phyloP scores from a whole-genome alignment of 352 stramenopile genomes.

The Globisporangium barbulae region DNA sequence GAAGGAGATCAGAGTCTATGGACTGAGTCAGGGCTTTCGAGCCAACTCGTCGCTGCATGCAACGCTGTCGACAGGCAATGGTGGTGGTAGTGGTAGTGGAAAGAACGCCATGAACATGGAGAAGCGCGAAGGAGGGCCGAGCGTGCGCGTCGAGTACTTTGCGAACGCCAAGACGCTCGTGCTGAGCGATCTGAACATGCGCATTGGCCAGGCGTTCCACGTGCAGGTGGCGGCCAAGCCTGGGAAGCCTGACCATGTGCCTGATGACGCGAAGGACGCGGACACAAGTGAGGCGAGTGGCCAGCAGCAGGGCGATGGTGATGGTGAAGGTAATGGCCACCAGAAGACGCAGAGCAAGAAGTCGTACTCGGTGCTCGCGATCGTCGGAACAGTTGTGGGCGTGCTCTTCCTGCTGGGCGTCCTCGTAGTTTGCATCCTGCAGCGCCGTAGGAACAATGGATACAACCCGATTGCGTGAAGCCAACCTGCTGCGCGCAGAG shows the following conservation, averaged over 20 bases:
- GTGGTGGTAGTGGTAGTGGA: not conserved
- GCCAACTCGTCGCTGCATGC: conserved; percentile 57
- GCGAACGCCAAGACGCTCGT: conserved; percentile 63
- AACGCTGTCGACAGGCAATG: conserved; percentile 12
- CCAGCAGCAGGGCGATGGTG: conserved; percentile 1
- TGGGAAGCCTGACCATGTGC: conserved; percentile 15
- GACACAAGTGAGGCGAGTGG: not conserved
- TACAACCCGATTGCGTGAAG: conserved; percentile 48
- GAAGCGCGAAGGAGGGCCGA: not conserved
- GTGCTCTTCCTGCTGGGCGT: conserved; percentile 40
- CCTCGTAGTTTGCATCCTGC: conserved; percentile 33
- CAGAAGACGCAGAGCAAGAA: conserved; percentile 14
- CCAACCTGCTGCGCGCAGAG: not conserved
- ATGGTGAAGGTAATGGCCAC: not conserved
- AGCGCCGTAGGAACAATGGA: conserved; percentile 25
- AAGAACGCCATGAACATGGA: not conserved
- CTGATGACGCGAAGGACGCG: conserved; percentile 10
- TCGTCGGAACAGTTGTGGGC: conserved; percentile 45
- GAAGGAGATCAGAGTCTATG: conserved; percentile 51
- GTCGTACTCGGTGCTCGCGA: conserved; percentile 24
- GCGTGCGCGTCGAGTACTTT: conserved; percentile 60
- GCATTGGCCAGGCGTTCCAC: conserved; percentile 48
- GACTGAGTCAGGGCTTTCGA: conserved; percentile 39
- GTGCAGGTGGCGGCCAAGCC: conserved; percentile 30
- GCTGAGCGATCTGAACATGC: conserved; percentile 36